phyloP scores from a whole-genome alignment of 805 yeast genomes.

The Hermanozyma aechmeae region DNA sequence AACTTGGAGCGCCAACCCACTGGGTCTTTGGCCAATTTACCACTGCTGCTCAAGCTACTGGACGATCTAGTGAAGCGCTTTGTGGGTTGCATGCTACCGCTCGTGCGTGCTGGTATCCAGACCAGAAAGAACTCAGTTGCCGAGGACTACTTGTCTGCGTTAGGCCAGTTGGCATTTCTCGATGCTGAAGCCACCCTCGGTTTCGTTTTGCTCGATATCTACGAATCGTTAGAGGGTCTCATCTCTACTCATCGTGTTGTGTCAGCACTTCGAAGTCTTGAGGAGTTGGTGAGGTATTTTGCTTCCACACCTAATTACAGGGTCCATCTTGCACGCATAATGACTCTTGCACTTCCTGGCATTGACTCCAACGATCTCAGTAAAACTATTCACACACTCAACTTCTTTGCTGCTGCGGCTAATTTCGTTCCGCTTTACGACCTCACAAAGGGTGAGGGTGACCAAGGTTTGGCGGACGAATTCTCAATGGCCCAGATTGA shows the following conservation, averaged over 20 bases:
- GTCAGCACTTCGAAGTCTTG: slow-evolving; percentile 61
- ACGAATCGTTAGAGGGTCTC: slow-evolving; percentile 60
- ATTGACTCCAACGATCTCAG: slow-evolving; percentile 81
- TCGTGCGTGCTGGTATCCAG: slow-evolving; percentile 64
- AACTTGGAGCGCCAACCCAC: slow-evolving; percentile 37
- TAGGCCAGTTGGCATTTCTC: slow-evolving; percentile 57
- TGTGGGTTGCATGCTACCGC: slow-evolving; percentile 43
- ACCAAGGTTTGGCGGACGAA: slow-evolving; percentile 32
- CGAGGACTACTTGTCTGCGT: slow-evolving; percentile 47
- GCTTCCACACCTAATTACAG: slow-evolving; percentile 54
- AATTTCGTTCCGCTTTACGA: slow-evolving; percentile 66
- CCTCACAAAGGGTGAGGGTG: slow-evolving; percentile 36
- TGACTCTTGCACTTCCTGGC: slow-evolving; percentile 66
- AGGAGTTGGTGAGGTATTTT: slow-evolving; percentile 59
- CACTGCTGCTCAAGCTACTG: slow-evolving; percentile 22
- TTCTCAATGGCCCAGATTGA: slow-evolving; percentile 60
- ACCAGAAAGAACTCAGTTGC: slow-evolving; percentile 54
- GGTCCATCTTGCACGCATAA: slow-evolving; percentile 68
- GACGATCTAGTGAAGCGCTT: slow-evolving; percentile 31
- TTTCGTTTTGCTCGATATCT: slow-evolving; percentile 57
- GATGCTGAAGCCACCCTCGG: slow-evolving; percentile 48
- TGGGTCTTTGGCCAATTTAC: slow-evolving; percentile 15
- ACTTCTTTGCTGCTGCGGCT: slow-evolving; percentile 61
- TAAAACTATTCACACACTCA: slow-evolving; percentile 60
- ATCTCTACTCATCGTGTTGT: slow-evolving; percentile 73